Percentiles rank a stretch among this genome's conserved stretches.
Evolutionary conservation across 768 basidiomycete genomes (phyloP).

Genomic region (Saitozyma sp.): DNA sequence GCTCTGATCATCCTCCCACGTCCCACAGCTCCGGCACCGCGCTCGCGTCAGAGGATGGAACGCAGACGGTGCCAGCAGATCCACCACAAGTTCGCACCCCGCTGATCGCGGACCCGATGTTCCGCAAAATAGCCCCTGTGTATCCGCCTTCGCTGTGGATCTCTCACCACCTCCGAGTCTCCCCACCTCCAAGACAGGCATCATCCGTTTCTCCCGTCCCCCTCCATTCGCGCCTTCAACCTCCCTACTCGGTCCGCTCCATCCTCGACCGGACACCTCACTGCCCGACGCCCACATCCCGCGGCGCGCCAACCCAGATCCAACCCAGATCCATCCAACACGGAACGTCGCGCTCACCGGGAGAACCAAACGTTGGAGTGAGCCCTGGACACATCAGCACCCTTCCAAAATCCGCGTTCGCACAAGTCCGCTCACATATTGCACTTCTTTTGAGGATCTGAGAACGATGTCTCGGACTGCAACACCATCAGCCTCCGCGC

Average conservation of each 20-base stretch:
- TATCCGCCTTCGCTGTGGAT: too few relatives aligned
- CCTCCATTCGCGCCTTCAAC: neutral
- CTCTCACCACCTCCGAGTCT: too few relatives aligned
- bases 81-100: too few relatives aligned
- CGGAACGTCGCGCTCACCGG: conserved; percentile 31
- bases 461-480: neutral
- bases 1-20: too few relatives aligned
- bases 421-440: neutral
- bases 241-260: neutral
- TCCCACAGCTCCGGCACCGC: too few relatives aligned
- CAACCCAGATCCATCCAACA: conserved; percentile 6
- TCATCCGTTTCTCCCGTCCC: neutral
- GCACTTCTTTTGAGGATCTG: neutral
- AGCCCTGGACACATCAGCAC: conserved; percentile 63
- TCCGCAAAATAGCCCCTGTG: too few relatives aligned
- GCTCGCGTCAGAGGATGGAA: too few relatives aligned
- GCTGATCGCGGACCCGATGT: too few relatives aligned
- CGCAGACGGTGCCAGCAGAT: too few relatives aligned
- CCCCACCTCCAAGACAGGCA: neutral
- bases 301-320: neutral
- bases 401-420: neutral
- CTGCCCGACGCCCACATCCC: conserved; percentile 5
- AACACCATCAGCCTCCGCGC: neutral
- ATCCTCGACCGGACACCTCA: neutral
- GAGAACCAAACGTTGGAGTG: conserved; percentile 90